These are phyloP conservation scores for Mycogone perniciosa DNA, from an alignment of 2,329 filamentous ascomycete species.

Conservation along the genomic window DNA sequence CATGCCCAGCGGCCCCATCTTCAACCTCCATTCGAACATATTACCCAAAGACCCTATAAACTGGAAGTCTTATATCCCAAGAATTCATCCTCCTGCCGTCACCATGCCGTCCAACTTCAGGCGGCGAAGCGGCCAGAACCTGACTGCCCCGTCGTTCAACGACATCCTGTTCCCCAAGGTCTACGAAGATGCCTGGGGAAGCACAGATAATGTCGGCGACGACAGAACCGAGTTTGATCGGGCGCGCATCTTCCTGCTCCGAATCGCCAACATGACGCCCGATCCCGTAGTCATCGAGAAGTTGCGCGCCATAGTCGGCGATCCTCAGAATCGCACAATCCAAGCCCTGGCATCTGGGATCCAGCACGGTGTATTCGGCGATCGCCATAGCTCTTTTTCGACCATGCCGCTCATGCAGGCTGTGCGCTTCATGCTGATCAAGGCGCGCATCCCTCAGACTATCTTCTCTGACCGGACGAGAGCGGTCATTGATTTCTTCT, in stretches of 20 bases:
- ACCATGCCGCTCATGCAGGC: constrained; percentile 27
- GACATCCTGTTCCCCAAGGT: constrained; percentile 26
- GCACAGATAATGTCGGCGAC: constrained; percentile 13
- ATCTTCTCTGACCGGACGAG: constrained; percentile 20
- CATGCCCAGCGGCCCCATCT: neutral
- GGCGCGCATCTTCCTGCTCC: constrained; percentile 26
- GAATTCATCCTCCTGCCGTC: neutral
- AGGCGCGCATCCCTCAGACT: constrained; percentile 19
- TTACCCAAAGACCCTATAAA: no score
- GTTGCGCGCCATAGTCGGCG: constrained; percentile 24
- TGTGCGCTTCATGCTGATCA: constrained; percentile 30
- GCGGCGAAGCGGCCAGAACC: neutral
- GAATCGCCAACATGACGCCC: constrained; percentile 23
- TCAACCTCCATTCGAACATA: neutral
- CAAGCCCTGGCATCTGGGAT: constrained; percentile 23
- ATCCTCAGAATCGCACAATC: constrained; percentile 20
- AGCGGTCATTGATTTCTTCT: constrained; percentile 30
- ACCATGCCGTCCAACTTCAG: constrained; percentile 1
- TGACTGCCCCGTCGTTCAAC: constrained; percentile 16
- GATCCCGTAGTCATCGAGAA: constrained; percentile 18
- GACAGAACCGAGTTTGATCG: constrained; percentile 25
- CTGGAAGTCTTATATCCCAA: no score
- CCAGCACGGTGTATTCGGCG: constrained; percentile 22
- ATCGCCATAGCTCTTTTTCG: constrained; percentile 24
- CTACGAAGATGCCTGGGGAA: constrained; percentile 28